Conservation (phyloP, 164 flowering plant genomes). For the Litsea cubeba region DNA sequence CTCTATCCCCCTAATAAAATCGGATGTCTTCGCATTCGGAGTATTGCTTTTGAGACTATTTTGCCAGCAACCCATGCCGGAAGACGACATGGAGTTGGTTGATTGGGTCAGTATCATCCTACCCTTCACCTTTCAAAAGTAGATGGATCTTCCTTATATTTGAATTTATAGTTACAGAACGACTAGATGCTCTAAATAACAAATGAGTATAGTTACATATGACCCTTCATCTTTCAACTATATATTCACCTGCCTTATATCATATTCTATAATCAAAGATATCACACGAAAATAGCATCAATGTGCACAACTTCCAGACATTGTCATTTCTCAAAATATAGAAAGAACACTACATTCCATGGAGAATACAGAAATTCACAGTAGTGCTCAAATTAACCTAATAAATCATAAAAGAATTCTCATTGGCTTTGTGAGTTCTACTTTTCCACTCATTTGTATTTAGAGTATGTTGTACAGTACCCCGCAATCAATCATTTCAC, state of each 20-base stretch:
- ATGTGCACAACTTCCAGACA: too few species aligned
- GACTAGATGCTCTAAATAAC: too few species aligned
- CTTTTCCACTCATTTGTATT: neutral
- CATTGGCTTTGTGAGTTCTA: neutral
- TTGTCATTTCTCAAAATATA: too few species aligned
- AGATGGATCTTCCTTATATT: too few species aligned
- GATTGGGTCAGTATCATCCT: constrained; percentile 24
- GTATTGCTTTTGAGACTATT: constrained; percentile 36
- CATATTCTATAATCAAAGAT: too few species aligned
- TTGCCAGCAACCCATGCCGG: constrained; percentile 23
- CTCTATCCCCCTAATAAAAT: constrained; percentile 18
- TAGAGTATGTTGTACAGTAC: too few species aligned
- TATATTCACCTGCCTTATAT: too few species aligned
- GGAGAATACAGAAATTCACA: neutral
- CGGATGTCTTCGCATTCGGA: constrained; percentile 34
- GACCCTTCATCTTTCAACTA: too few species aligned
- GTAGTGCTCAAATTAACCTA: neutral
- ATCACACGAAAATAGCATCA: too few species aligned
- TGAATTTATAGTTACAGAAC: too few species aligned
- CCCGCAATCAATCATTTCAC: neutral
- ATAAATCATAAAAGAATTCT: neutral
- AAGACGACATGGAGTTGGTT: constrained; percentile 20
- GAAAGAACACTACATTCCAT: neutral
- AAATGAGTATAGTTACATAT: too few species aligned
- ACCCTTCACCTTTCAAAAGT: neutral